Evolutionary conservation across 805 yeast genomes (phyloP), one percentile per base, ranked within the genome.

Genomic region (Zygoascus bituminiphila): DNA sequence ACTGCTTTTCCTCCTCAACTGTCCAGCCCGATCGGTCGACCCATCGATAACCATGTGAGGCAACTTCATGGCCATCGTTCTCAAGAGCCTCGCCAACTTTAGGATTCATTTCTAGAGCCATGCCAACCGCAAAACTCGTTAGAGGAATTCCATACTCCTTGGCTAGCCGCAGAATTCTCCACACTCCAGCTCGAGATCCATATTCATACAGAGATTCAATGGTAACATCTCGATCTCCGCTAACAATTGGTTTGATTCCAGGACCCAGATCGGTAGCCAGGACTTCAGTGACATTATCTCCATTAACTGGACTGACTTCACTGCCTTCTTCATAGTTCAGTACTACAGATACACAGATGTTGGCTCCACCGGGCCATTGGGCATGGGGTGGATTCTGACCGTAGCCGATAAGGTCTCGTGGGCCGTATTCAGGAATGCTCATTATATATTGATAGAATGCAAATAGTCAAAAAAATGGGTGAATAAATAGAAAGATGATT

Each of bases 1-100:
- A 57, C 37, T 56, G 63, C 41, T 63, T 58, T 51, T 68, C 69
- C 33, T 59, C 64, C 45, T 63, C 68, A 39, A 64, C 63, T 7
- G 58, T 45, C 19, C 52, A 42, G 35, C 48, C 47, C 26, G 57
- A 60, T 59, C 63, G 67, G 48, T 63, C 62, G 41, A 65, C 51
- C 72, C 72, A 68, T 21, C 72, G 56, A 33, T 62, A 54, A 8
- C 68, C 68, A 50, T 68, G 72, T 33, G 66, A 64, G 17, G 64
- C 69, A 26, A 68, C 65, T 47, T 68, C 71, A 52, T 65, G 69
- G 7, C 71, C 72, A 36, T 62, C 70, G 39, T 67, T 60, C 29
- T 58, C 63, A 47, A 65, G 62, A 0, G 68, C 71, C 29, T 56
- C 55, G 17, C 67, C 70, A 35, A 66, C 67, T 12, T 53, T 61